Evolutionary conservation across 768 basidiomycete genomes (phyloP).

Genomic region (Clavulina sp.): DNA sequence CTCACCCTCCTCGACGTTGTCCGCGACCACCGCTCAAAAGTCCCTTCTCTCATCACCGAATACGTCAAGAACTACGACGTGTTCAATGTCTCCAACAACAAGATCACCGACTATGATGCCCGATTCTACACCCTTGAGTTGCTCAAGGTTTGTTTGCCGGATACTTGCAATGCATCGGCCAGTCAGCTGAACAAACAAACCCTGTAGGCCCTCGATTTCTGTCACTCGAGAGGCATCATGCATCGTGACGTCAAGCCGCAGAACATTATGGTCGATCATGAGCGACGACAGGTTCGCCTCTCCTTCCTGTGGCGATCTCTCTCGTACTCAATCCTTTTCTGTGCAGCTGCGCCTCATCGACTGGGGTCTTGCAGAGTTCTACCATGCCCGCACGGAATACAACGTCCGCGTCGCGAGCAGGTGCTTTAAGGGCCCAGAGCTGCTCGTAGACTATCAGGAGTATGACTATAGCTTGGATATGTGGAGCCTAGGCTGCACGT

Average conservation of each 20-base stretch:
- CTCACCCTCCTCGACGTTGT: constrained; percentile 90
- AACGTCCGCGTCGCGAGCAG: constrained; percentile 94
- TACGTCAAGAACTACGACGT: constrained; percentile 95
- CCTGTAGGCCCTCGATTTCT: constrained; percentile 77
- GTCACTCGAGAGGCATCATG: constrained; percentile 98
- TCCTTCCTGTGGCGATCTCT: constrained; percentile 1
- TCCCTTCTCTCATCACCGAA: constrained; percentile 92
- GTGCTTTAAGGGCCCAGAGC: constrained; percentile 96
- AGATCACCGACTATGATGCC: constrained; percentile 90
- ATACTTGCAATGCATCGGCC: constrained; percentile 4
- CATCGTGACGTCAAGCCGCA: constrained; percentile 97
- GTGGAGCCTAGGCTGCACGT: constrained; percentile 99
- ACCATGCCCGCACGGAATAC: constrained; percentile 94
- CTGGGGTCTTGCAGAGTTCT: constrained; percentile 98
- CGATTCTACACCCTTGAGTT: constrained; percentile 94
- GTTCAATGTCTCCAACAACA: constrained; percentile 93
- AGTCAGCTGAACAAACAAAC: neutral
- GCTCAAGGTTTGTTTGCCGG: constrained; percentile 45
- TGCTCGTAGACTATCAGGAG: constrained; percentile 94
- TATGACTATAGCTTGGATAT: constrained; percentile 96
- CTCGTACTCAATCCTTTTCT: neutral
- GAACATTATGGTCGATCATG: constrained; percentile 99
- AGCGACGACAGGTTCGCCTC: constrained; percentile 64
- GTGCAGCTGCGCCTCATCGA: constrained; percentile 82
- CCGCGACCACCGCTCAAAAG: constrained; percentile 88